phyloP scores from a whole-genome alignment of 192 early-diverging fungal species.

The Linnemannia zychae region DNA sequence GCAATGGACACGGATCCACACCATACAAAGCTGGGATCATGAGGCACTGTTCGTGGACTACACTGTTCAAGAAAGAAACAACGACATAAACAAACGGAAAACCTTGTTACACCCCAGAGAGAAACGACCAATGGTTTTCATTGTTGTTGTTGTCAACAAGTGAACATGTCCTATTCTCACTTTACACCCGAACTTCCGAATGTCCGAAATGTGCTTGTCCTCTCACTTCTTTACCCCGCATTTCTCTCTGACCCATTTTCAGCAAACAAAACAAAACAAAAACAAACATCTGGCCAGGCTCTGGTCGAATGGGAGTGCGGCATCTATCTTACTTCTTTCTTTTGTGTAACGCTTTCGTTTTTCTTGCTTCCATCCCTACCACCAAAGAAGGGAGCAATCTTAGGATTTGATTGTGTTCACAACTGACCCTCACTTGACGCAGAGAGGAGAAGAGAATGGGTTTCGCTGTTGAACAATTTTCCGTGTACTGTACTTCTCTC shows the following conservation, averaged over 20 bases:
- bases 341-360: too few species aligned
- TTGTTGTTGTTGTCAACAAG: neutral
- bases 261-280: constrained; percentile 5
- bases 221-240: neutral
- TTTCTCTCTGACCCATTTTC: neutral
- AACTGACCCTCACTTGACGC: too few species aligned
- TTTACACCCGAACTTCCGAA: neutral
- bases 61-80: neutral
- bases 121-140: neutral
- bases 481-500: too few species aligned
- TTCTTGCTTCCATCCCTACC: too few species aligned
- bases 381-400: too few species aligned
- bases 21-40: neutral
- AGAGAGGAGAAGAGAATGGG: too few species aligned
- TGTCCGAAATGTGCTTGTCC: neutral
- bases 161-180: neutral
- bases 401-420: too few species aligned
- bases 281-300: neutral
- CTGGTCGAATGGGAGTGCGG: neutral
- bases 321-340: too few species aligned
- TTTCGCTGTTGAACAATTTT: too few species aligned
- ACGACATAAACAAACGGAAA: neutral
- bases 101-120: neutral
- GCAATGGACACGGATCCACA: neutral
- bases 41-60: too few species aligned